Conservation (phyloP, 78 protist species). For the Trichosphaerium sp. region DNA sequence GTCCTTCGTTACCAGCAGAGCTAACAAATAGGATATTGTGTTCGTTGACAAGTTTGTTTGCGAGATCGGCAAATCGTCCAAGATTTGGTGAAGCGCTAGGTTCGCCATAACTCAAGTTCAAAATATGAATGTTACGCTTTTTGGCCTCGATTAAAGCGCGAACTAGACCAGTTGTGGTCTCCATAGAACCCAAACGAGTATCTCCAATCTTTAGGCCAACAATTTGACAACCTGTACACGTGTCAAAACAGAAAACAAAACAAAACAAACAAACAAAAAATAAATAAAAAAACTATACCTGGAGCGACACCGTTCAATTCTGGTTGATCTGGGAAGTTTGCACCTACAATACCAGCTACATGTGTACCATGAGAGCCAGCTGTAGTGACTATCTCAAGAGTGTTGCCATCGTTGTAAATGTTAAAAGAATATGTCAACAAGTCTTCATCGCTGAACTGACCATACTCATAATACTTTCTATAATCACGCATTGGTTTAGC, state of each 20-base stretch:
- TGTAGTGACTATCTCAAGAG: conserved; percentile 21
- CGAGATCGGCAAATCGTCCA: conserved; percentile 12
- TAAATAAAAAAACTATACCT: too few relatives aligned
- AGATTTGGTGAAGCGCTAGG: neutral
- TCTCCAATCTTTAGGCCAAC: conserved; percentile 62
- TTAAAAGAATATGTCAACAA: conserved; percentile 18
- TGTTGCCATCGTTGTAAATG: conserved; percentile 39
- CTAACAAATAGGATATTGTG: conserved; percentile 19
- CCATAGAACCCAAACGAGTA: conserved; percentile 38
- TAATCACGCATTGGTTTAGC: neutral
- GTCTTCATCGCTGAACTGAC: neutral
- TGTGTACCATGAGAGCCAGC: conserved; percentile 69
- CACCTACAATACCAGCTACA: conserved; percentile 64
- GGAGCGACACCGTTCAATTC: conserved; percentile 65
- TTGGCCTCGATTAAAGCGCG: conserved; percentile 34
- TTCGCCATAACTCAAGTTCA: conserved; percentile 64
- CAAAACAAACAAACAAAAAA: too few relatives aligned
- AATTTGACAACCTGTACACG: too few relatives aligned
- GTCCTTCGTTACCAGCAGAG: conserved; percentile 44
- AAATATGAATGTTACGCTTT: conserved; percentile 11
- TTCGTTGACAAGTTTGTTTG: neutral
- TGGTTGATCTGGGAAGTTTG: conserved; percentile 27
- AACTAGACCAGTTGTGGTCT: conserved; percentile 39
- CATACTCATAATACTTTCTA: neutral
- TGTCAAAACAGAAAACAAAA: too few relatives aligned